phyloP scores from a whole-genome alignment of 257 asterid genomes.

The Solanum acaule region DNA sequence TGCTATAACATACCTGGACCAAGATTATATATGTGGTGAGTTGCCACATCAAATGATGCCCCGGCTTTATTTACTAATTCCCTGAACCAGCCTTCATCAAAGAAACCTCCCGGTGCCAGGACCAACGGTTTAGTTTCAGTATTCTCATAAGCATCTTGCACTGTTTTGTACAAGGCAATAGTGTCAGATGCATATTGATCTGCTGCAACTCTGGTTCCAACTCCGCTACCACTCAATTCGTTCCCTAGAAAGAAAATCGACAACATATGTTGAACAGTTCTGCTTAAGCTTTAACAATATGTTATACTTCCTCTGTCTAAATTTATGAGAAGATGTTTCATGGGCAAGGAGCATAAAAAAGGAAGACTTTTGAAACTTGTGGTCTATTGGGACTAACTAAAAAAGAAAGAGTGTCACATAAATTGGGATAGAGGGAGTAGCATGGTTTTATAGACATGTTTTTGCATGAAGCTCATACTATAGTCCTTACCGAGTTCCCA shows the following conservation, averaged over 20 bases:
- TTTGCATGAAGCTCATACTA: not conserved
- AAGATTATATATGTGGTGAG: slow-evolving; percentile 70
- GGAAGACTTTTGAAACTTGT: not conserved
- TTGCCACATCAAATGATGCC: slow-evolving; percentile 27
- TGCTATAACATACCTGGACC: slow-evolving; percentile 47
- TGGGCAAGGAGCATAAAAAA: not conserved
- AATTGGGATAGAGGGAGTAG: not conserved
- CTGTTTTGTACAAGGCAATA: slow-evolving; percentile 10
- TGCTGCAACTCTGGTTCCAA: slow-evolving; percentile 38
- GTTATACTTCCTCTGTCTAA: not conserved
- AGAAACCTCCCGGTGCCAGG: slow-evolving; percentile 62
- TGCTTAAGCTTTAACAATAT: not conserved
- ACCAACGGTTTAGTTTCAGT: slow-evolving; percentile 21
- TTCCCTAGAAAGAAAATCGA: slow-evolving; percentile 33
- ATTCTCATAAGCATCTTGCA: slow-evolving; percentile 32
- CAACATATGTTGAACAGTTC: not conserved
- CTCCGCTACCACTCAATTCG: slow-evolving; percentile 59
- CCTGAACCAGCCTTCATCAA: slow-evolving; percentile 43
- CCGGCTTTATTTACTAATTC: slow-evolving; percentile 19
- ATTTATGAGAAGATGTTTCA: not conserved
- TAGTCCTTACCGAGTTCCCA: slow-evolving; percentile 69
- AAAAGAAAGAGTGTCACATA: not conserved
- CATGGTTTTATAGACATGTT: not conserved
- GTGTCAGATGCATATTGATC: slow-evolving; percentile 50
- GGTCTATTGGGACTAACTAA: not conserved